Evolutionary conservation across 1,284 basidiomycete genomes (phyloP).

Genomic region (Fistulinella staudtii): DNA sequence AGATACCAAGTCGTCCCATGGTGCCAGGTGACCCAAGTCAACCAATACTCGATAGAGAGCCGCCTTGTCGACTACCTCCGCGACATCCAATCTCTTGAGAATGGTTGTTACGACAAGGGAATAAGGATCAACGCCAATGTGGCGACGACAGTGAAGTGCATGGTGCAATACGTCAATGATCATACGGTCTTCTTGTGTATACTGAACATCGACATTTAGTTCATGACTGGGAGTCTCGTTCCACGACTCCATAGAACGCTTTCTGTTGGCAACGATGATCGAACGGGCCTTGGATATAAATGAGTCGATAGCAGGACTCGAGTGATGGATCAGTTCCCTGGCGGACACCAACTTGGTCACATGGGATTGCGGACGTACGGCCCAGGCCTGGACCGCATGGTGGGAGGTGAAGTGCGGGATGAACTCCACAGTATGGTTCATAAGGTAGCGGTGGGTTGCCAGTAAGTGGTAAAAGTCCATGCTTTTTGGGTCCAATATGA

Average conservation of each 20-base stretch:
- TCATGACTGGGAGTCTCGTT: slow-evolving; percentile 31
- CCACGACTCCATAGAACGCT: slow-evolving; percentile 33
- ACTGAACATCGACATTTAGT: slow-evolving; percentile 37
- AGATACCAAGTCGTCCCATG: slow-evolving; percentile 66
- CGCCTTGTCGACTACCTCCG: slow-evolving; percentile 37
- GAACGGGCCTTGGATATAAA: slow-evolving; percentile 59
- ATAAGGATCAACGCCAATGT: slow-evolving; percentile 66
- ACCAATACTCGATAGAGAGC: slow-evolving; percentile 48
- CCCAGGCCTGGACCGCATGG: slow-evolving; percentile 56
- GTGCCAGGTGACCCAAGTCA: slow-evolving; percentile 67
- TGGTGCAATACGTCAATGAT: slow-evolving; percentile 67
- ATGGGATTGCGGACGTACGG: slow-evolving; percentile 65
- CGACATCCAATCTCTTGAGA: slow-evolving; percentile 51
- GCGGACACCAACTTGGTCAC: slow-evolving; percentile 56
- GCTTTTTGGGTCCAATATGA: slow-evolving; percentile 34
- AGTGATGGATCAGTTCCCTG: slow-evolving; percentile 45
- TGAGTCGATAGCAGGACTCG: slow-evolving; percentile 41
- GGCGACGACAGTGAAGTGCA: slow-evolving; percentile 56
- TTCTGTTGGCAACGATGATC: slow-evolving; percentile 36
- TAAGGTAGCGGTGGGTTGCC: slow-evolving; percentile 74
- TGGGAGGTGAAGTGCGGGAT: slow-evolving; percentile 57
- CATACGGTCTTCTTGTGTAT: slow-evolving; percentile 55
- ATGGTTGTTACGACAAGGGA: slow-evolving; percentile 52
- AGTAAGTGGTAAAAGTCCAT: slow-evolving; percentile 44
- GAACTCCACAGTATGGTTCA: slow-evolving; percentile 63